phyloP scores from a whole-genome alignment of 164 flowering plant species.

The Stephania yunnanensis region DNA sequence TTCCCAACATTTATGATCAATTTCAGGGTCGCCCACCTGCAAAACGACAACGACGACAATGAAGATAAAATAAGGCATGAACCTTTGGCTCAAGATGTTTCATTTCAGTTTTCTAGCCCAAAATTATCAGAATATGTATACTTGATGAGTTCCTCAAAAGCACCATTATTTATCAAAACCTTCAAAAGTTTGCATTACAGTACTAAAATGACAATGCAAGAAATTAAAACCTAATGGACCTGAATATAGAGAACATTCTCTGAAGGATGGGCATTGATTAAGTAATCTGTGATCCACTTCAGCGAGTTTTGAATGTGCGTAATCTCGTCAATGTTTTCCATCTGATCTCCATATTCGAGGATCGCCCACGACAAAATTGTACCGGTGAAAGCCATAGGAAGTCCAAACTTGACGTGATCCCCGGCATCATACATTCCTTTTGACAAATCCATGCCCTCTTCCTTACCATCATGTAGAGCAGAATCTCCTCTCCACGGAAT shows the following conservation, averaged over 20 bases:
- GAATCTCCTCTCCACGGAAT: conserved; percentile 90
- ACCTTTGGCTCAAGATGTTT: neutral
- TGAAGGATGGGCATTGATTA: conserved; percentile 69
- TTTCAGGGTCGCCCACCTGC: conserved; percentile 82
- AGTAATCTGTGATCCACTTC: conserved; percentile 91
- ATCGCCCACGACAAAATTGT: conserved; percentile 90
- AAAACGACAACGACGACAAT: neutral
- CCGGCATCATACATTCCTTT: conserved; percentile 99
- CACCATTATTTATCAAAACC: neutral
- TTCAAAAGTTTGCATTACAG: neutral
- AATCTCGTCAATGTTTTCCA: conserved; percentile 60
- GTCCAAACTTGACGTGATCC: conserved; percentile 85
- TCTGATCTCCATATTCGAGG: conserved; percentile 96
- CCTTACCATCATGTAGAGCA: conserved; percentile 61
- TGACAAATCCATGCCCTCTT: conserved; percentile 59
- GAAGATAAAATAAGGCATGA: neutral
- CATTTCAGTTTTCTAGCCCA: neutral
- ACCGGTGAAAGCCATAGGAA: conserved; percentile 95
- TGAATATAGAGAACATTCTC: conserved; percentile 78
- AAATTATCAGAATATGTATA: neutral
- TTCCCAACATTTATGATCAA: conserved; percentile 88
- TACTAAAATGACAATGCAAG: neutral
- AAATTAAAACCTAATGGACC: conserved; percentile 30
- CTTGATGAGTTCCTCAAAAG: neutral
- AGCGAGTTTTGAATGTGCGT: conserved; percentile 64